Percentiles rank a stretch among this genome's conserved stretches.
These are phyloP conservation scores for Colletotrichum orchidophilum DNA, from an alignment of 2,329 filamentous ascomycete genomes.

Conservation along the genomic window DNA sequence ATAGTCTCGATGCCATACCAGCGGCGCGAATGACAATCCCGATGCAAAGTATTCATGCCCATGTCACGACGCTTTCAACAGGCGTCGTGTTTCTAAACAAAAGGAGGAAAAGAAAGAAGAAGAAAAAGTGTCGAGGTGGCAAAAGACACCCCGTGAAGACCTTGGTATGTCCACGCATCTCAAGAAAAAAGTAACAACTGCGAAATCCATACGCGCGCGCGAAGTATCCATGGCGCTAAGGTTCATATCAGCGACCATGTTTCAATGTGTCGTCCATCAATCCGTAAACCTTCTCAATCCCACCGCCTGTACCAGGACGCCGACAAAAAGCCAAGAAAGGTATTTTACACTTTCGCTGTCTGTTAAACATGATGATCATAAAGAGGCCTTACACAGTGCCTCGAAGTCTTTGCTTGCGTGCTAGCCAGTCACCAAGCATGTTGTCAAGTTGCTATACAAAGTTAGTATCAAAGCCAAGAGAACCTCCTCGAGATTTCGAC, in stretches of 20 bases:
- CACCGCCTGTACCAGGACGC: slow-evolving; percentile 20
- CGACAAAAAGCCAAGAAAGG: slow-evolving; percentile 30
- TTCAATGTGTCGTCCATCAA: slow-evolving; percentile 32
- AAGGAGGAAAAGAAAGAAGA: neutral
- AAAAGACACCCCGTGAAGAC: neutral
- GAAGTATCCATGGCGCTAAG: slow-evolving; percentile 36
- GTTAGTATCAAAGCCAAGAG: slow-evolving; percentile 33
- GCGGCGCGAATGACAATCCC: neutral
- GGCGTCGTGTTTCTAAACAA: slow-evolving; percentile 26
- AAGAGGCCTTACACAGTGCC: slow-evolving; percentile 50
- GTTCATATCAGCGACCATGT: slow-evolving; percentile 37
- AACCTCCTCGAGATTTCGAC: slow-evolving; percentile 39
- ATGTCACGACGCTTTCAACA: neutral
- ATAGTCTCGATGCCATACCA: neutral
- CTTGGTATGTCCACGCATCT: slow-evolving; percentile 29
- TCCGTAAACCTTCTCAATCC: slow-evolving; percentile 28
- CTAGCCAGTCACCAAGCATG: slow-evolving; percentile 84
- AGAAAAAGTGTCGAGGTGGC: neutral
- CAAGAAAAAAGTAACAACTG: slow-evolving; percentile 26
- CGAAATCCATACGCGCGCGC: slow-evolving; percentile 17
- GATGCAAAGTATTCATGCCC: slow-evolving; percentile 24
- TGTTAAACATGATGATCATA: slow-evolving; percentile 26
- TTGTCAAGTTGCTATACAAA: slow-evolving; percentile 77
- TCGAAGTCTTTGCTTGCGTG: slow-evolving; percentile 72
- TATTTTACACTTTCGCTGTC: slow-evolving; percentile 30